Evolutionary conservation across 2,329 filamentous ascomycete genomes (phyloP), one percentile per base, ranked within the genome.

Genomic region (Ophiostoma sp.): DNA sequence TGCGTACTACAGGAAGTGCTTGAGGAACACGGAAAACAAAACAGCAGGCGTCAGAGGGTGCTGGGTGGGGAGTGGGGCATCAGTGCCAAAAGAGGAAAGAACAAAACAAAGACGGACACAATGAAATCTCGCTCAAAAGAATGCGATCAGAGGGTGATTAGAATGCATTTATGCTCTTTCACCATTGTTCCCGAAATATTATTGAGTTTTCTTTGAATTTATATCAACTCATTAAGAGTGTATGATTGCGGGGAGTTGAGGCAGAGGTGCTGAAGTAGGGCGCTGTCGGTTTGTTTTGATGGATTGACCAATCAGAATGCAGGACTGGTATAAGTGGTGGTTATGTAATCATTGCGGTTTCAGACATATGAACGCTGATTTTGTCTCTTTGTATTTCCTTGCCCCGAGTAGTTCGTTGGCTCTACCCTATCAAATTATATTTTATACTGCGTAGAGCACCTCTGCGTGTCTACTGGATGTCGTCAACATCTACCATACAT

Each of bases 21-120:
- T n/a, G 69, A 57, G 67, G 44, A 72, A 72, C 70, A 70, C 68
- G 67, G 44, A 72, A 72, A 72, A 70, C 68, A 70, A 70, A 71
- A 67, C 65, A 70, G 68, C 57, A 62, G 70, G 57, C 57, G 44
- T 68, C 52, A 57, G 44, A 57, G 62, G 67, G 57, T 68, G 41
- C 66, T 48, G 66, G 65, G 68, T 70, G 68, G 68, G 48, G 57
- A 67, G 54, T 68, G 68, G 67, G 68, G 67, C 62, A n/a, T 44
- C 27, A 39, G 17, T 41, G n/a, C 69, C 52, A 8, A 67, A 72
- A 70, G 36, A 31, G 68, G 69, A 68, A 69, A 70, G 68, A 72
- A 57, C 67, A 72, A 69, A 72, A 72, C 68, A 72, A 72, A 67
- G 20, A 10, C 39, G 31, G 31, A 44, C 39, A 39, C 35, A 15